phyloP scores from a whole-genome alignment of 371 early-diverging fungal genomes.

The Lichtheimia ornata region DNA sequence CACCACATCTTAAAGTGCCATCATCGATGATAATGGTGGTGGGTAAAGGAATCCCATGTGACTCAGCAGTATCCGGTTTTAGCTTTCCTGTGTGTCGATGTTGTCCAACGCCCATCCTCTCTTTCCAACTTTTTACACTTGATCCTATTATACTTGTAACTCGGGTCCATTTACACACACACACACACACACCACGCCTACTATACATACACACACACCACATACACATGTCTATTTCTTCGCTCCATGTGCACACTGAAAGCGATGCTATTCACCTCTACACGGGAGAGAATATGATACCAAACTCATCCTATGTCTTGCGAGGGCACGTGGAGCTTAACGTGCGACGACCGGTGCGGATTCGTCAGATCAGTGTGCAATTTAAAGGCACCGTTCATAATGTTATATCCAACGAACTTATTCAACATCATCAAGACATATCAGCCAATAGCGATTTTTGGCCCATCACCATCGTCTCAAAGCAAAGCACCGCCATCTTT shows the following conservation, averaged over 20 bases:
- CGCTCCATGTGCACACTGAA: conserved; percentile 27
- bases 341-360: conserved; percentile 20
- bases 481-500: conserved; percentile 2
- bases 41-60: too few species aligned
- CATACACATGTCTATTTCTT: conserved; percentile 10
- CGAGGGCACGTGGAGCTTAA: conserved; percentile 30
- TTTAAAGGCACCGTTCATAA: conserved; percentile 29
- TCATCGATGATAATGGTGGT: too few species aligned
- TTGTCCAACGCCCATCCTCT: conserved; percentile 1
- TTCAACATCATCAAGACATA: neutral
- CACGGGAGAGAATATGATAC: conserved; percentile 19
- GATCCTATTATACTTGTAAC: neutral
- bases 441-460: conserved; percentile 7
- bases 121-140: neutral
- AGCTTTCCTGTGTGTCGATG: neutral
- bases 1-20: too few species aligned
- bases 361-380: conserved; percentile 27
- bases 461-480: conserved; percentile 6
- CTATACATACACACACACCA: neutral
- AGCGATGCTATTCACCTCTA: conserved; percentile 27
- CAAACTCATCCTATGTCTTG: conserved; percentile 23
- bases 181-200: too few species aligned
- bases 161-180: neutral
- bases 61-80: too few species aligned
- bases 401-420: conserved; percentile 18